Conservation (phyloP, 805 yeast species). For the Saccharomycopsis selenospora region DNA sequence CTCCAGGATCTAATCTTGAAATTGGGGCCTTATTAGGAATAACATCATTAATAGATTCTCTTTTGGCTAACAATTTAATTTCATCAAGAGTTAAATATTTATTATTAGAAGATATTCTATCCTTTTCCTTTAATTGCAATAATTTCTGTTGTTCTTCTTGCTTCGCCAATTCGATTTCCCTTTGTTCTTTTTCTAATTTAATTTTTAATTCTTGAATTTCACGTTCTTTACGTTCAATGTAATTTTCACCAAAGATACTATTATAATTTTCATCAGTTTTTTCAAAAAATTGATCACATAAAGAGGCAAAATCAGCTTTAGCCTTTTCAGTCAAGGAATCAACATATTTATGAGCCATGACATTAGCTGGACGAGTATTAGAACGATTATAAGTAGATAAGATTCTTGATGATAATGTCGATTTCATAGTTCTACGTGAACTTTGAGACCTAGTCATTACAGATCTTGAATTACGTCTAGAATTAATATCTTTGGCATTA, state of each 20-base stretch:
- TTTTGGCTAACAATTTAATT: conserved; percentile 7
- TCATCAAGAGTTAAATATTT: conserved; percentile 10
- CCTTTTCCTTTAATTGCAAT: too few relatives aligned
- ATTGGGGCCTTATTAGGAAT: conserved; percentile 10
- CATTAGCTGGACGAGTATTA: background rate
- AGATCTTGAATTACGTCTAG: background rate
- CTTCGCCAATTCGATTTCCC: conserved; percentile 7
- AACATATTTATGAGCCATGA: conserved; percentile 4
- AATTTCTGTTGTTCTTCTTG: conserved; percentile 2
- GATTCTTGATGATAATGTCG: conserved; percentile 17
- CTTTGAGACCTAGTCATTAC: background rate
- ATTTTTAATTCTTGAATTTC: conserved; percentile 1
- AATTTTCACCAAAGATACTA: conserved; percentile 18
- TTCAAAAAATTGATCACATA: conserved; percentile 20
- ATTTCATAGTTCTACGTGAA: conserved; percentile 14
- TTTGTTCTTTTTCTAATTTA: conserved; percentile 3
- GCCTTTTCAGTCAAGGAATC: conserved; percentile 15
- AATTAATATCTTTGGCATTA: background rate
- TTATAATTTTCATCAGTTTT: conserved; percentile 9
- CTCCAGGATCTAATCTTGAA: conserved; percentile 20
- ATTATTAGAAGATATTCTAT: background rate
- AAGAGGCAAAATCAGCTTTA: conserved; percentile 16
- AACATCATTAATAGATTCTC: conserved; percentile 2
- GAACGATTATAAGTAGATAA: conserved; percentile 12
- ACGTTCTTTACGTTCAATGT: conserved; percentile 14